Base-by-base conservation (phyloP, 1,284 basidiomycete species). In the Dichomitus squalens region DNA sequence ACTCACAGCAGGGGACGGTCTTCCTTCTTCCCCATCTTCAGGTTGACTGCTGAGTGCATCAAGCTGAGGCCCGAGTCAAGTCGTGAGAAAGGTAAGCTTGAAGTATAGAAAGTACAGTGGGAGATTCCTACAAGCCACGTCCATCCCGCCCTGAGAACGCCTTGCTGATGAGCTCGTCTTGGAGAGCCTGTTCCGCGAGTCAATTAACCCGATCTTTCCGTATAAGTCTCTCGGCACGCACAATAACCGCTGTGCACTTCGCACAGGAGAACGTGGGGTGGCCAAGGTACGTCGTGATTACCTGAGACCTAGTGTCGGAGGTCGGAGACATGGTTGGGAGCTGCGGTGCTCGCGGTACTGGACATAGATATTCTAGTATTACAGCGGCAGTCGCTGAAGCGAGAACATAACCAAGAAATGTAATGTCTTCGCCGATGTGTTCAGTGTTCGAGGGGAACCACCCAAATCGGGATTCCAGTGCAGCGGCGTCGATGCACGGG, bases 101-200 rank as follows among this genome's bases (percentile, higher is more conserved):
- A 4, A 4, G 35, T 3, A 18, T 7, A 9, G 23, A 0, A 16
- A 14, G 23, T 4, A 21, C 38, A n/a, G n/a, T n/a, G 41, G 16
- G 20, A 83, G n/a, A n/a, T n/a, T n/a, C 88, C 73, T 64, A 85
- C 89, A 85, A 93, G 64, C 92, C 92, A 58, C 90, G 80, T 0
- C 92, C 93, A 58, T 94, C 92, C 61, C 93, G 76, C 1, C 92
- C 92, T 21, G 89, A 88, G 75, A 95, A 95, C 0, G 90, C 76
- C 70, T 94, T 94, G 74, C 88, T 92, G 63, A 95, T 90, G 9
- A 93, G 74, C 64, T 95, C 92, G 67, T 94, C 92, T 72, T 94
- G 90, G n/a, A 92, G 76, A 20, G 86, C 82, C 89, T 91, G 60
- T 18, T 55, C 23, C 55, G 14, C 50, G 34, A 20, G 14, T 27